Evolutionary conservation across 2,329 filamentous ascomycete genomes (phyloP).

Genomic region (Ophiostoma triangulosporum): DNA sequence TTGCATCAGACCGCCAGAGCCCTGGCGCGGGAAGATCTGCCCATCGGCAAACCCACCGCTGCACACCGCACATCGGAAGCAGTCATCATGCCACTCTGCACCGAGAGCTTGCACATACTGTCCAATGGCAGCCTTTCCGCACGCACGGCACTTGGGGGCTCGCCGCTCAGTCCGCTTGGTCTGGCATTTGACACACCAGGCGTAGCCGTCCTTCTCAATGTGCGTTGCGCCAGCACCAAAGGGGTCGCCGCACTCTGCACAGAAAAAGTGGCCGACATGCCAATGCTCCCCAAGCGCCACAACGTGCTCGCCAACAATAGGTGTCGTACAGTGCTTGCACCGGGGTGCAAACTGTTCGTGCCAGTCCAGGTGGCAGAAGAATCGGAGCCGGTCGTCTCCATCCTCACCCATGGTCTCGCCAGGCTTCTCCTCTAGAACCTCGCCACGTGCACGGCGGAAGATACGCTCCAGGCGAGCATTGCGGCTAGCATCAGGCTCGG

Average conservation of each 20-base stretch:
- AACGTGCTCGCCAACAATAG: conserved; percentile 89
- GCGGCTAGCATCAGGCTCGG: conserved; percentile 66
- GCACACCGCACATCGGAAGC: conserved; percentile 67
- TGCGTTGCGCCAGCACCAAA: conserved; percentile 60
- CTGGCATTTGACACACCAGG: conserved; percentile 91
- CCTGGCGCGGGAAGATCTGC: conserved; percentile 48
- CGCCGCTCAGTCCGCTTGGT: conserved; percentile 81
- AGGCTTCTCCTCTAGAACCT: conserved; percentile 47
- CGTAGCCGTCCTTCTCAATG: conserved; percentile 93
- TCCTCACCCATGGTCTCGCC: conserved; percentile 55
- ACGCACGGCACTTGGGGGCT: conserved; percentile 77
- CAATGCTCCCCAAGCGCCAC: conserved; percentile 90
- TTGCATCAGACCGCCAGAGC: conserved; percentile 30
- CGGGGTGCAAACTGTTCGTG: conserved; percentile 86
- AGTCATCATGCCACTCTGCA: conserved; percentile 84
- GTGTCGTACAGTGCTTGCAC: conserved; percentile 92
- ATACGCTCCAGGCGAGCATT: conserved; percentile 63
- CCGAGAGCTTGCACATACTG: conserved; percentile 82
- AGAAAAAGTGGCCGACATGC: conserved; percentile 98
- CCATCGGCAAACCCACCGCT: conserved; percentile 48
- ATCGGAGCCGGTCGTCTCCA: conserved; percentile 60
- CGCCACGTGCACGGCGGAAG: conserved; percentile 41
- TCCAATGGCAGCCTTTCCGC: conserved; percentile 72
- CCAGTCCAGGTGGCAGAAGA: conserved; percentile 98
- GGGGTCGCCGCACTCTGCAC: conserved; percentile 93